Conservation (phyloP, 2,329 filamentous ascomycete species). For the Aspergillus clavatus region DNA sequence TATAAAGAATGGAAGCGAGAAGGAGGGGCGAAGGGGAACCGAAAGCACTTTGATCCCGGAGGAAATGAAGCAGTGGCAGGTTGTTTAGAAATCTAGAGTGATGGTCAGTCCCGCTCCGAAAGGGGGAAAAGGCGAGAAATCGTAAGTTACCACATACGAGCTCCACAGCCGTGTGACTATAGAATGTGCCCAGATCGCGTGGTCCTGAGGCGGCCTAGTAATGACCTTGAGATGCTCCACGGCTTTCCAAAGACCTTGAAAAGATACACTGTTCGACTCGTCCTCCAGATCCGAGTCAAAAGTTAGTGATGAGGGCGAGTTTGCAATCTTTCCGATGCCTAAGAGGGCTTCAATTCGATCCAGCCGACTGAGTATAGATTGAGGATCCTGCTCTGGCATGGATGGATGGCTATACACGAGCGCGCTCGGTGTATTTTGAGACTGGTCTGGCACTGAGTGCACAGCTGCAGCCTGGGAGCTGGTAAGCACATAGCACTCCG, state of each 20-base stretch:
- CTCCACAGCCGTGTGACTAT: conserved; percentile 23
- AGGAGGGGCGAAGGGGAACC: conserved; percentile 22
- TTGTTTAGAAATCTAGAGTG: conserved; percentile 22
- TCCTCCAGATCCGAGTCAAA: conserved; percentile 14
- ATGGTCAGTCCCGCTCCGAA: conserved; percentile 1
- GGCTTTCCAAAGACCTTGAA: conserved; percentile 20
- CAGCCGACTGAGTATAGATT: conserved; percentile 21
- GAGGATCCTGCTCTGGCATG: conserved; percentile 12
- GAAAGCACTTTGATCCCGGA: conserved; percentile 24
- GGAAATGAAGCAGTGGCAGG: conserved; percentile 26
- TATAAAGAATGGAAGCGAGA: conserved; percentile 26
- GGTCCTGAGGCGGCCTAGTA: conserved; percentile 17
- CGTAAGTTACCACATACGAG: conserved; percentile 19
- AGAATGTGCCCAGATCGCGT: conserved; percentile 21
- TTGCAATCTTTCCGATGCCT: conserved; percentile 15
- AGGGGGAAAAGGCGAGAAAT: background rate
- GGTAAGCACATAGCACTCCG: conserved; percentile 1
- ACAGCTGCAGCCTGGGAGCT: conserved; percentile 21
- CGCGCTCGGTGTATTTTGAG: conserved; percentile 9
- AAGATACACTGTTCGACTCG: conserved; percentile 6
- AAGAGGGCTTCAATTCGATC: conserved; percentile 23
- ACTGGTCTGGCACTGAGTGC: conserved; percentile 13
- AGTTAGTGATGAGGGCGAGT: background rate
- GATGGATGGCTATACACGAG: conserved; percentile 2
- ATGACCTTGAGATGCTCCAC: conserved; percentile 20